A percentile compares a stretch with the other conserved stretches of the same genome.
Evolutionary conservation across 768 basidiomycete genomes (phyloP).

Genomic region (Artomyces pyxidatus): DNA sequence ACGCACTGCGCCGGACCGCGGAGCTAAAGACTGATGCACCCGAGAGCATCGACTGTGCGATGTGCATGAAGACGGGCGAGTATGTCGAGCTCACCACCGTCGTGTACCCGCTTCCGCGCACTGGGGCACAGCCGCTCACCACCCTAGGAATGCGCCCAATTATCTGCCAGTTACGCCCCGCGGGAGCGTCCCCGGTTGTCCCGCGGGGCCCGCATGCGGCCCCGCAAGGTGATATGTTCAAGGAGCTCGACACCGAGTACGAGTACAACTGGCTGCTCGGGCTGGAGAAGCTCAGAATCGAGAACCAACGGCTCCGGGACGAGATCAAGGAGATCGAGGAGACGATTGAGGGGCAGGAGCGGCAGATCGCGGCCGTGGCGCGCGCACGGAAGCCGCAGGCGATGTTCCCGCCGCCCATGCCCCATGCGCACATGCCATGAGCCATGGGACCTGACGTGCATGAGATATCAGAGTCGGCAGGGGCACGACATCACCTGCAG

Average conservation of each 20-base stretch:
- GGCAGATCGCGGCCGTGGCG: no score
- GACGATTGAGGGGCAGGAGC: no score
- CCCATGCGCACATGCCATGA: no score
- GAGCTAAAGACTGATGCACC: constrained; percentile 2
- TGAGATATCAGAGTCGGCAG: no score
- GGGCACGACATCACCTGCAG: no score
- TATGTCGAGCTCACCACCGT: constrained; percentile 6
- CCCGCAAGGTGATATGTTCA: constrained; percentile 47
- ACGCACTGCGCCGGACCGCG: constrained; percentile 15
- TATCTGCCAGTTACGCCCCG: constrained; percentile 22
- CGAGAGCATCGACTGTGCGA: constrained; percentile 10
- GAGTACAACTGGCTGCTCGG: constrained; percentile 92
- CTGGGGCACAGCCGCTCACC: no score
- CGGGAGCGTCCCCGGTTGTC: constrained; percentile 3
- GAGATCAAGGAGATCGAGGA: no score
- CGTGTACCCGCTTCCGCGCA: constrained; percentile 13
- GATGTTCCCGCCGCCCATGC: no score
- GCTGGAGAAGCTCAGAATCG: constrained; percentile 72
- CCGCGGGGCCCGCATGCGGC: constrained; percentile 6
- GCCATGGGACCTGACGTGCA: no score
- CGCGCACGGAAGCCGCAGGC: no score
- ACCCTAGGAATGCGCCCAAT: constrained; percentile 10
- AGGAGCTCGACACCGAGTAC: constrained; percentile 57
- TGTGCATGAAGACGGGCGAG: constrained; percentile 6
- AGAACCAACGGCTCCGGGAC: constrained; percentile 56